phyloP scores from a whole-genome alignment of 352 stramenopile genomes.

The Thraustochytrium sp. region DNA sequence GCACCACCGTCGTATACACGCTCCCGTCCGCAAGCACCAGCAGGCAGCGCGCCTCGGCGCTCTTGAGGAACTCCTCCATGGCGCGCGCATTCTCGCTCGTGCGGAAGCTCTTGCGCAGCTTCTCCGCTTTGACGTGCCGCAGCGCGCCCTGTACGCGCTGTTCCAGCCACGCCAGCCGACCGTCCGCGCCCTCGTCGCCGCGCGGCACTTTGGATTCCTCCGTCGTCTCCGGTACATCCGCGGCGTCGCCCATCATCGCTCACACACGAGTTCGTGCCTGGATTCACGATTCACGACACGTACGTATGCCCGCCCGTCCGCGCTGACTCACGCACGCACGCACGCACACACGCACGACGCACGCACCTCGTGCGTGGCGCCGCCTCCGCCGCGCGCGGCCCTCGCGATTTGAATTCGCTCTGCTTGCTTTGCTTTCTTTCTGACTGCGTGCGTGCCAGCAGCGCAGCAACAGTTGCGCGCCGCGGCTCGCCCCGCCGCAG shows the following conservation, averaged over 20 bases:
- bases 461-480: too few relatives aligned
- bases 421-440: too few relatives aligned
- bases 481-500: too few relatives aligned
- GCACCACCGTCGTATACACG: constrained; percentile 69
- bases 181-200: constrained; percentile 11
- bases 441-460: too few relatives aligned
- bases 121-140: constrained; percentile 41
- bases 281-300: too few relatives aligned
- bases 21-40: constrained; percentile 20
- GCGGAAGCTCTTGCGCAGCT: background rate
- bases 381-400: too few relatives aligned
- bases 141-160: background rate
- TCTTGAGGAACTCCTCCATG: constrained; percentile 18
- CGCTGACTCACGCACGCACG: too few relatives aligned
- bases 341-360: too few relatives aligned
- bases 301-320: too few relatives aligned
- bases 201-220: constrained; percentile 13
- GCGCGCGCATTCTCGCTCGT: background rate
- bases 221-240: background rate
- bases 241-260: background rate
- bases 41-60: background rate
- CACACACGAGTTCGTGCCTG: constrained; percentile 29
- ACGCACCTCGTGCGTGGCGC: too few relatives aligned
- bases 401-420: too few relatives aligned
- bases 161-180: constrained; percentile 2